Evolutionary conservation across 2,329 filamentous ascomycete species (phyloP).

Genomic region (Eutypella sp.): DNA sequence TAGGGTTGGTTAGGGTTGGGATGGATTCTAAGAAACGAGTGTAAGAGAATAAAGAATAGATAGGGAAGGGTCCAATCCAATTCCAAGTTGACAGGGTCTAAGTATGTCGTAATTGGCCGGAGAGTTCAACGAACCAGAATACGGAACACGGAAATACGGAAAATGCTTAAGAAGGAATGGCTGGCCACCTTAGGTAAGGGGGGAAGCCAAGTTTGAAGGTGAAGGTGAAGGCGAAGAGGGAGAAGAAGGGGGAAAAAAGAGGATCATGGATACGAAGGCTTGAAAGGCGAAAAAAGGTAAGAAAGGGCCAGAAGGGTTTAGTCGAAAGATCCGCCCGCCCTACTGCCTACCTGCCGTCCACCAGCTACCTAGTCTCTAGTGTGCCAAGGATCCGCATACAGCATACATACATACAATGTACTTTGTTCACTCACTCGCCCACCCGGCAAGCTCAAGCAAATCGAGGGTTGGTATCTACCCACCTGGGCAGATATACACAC

Average conservation of each 20-base stretch:
- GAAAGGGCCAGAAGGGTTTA: not conserved
- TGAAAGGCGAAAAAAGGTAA: too few relatives aligned
- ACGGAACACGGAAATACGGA: not conserved
- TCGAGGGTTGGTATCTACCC: not conserved
- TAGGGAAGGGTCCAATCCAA: too few relatives aligned
- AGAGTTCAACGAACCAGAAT: not conserved
- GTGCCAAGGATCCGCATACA: too few relatives aligned
- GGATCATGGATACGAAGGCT: not conserved
- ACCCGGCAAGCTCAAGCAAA: not conserved
- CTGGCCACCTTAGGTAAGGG: too few relatives aligned
- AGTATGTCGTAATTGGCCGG: not conserved
- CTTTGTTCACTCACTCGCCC: too few relatives aligned
- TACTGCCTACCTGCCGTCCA: not conserved
- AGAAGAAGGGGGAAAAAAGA: not conserved
- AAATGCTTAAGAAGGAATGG: not conserved
- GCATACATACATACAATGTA: too few relatives aligned
- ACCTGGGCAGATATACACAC: not conserved
- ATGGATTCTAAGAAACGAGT: not conserved
- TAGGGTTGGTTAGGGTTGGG: too few relatives aligned
- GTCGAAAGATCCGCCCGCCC: not conserved
- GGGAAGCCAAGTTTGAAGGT: too few relatives aligned
- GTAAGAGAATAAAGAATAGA: not conserved
- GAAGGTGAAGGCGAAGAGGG: too few relatives aligned
- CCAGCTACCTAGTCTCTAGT: not conserved
- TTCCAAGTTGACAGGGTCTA: too few relatives aligned